Evolutionary conservation across 306 rosid genomes (phyloP).

Genomic region (Macrotyloma uniflorum): DNA sequence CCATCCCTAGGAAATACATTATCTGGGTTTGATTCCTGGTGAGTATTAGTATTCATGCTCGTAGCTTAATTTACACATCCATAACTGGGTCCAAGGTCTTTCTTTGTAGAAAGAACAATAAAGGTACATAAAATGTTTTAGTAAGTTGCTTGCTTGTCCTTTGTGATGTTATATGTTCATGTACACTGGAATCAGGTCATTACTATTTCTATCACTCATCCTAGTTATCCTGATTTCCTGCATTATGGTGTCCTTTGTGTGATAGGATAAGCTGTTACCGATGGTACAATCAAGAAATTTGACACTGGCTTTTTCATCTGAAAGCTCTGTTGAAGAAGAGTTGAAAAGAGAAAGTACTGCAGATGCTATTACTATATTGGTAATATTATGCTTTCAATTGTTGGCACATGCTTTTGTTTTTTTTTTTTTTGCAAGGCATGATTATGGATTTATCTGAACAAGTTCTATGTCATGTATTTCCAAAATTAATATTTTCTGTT

Average conservation of each 20-base stretch:
- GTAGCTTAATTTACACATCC: neutral
- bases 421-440: neutral
- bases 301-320: constrained; percentile 93
- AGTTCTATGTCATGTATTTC: constrained; percentile 22
- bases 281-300: constrained; percentile 83
- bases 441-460: constrained; percentile 31
- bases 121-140: constrained; percentile 26
- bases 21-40: neutral
- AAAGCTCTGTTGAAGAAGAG: constrained; percentile 97
- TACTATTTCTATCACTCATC: constrained; percentile 16
- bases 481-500: neutral
- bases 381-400: constrained; percentile 39
- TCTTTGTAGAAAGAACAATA: constrained; percentile 10
- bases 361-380: constrained; percentile 92
- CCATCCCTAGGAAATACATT: constrained; percentile 26
- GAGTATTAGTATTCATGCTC: constrained; percentile 3
- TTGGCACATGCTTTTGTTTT: constrained; percentile 11
- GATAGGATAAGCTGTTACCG: constrained; percentile 78
- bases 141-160: constrained; percentile 30
- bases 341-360: constrained; percentile 95
- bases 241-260: constrained; percentile 30
- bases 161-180: constrained; percentile 30
- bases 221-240: constrained; percentile 29
- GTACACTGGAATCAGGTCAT: constrained; percentile 17
- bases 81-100: constrained; percentile 3